Conservation (phyloP, 495 filamentous ascomycete genomes). For the Penicillium salamii region DNA sequence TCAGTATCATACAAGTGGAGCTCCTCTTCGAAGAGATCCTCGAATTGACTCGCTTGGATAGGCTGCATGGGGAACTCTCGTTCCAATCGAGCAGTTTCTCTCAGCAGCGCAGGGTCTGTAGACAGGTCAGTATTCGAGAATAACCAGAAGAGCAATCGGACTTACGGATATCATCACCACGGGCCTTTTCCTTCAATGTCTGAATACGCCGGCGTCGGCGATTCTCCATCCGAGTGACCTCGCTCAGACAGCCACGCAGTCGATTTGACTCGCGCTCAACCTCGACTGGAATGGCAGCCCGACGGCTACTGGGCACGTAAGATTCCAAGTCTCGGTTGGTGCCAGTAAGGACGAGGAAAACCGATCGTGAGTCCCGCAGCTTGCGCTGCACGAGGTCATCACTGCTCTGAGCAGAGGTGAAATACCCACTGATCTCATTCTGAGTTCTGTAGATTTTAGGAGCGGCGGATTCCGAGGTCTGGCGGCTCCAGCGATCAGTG, state of each 20-base stretch:
- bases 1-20: conserved; percentile 79
- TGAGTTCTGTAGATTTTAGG: conserved; percentile 73
- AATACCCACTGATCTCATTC: conserved; percentile 80
- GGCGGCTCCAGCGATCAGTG: conserved; percentile 79
- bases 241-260: conserved; percentile 74
- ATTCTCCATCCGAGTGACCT: conserved; percentile 77
- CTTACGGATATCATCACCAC: conserved; percentile 84
- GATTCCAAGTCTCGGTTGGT: conserved; percentile 77
- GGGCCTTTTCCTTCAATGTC: conserved; percentile 68
- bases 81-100: conserved; percentile 81
- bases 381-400: conserved; percentile 80
- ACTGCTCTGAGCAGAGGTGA: conserved; percentile 77
- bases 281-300: conserved; percentile 71
- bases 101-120: conserved; percentile 67
- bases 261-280: conserved; percentile 75
- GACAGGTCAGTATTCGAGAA: neutral
- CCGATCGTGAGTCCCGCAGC: conserved; percentile 68
- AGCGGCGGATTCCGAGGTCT: conserved; percentile 64
- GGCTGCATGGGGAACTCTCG: conserved; percentile 78
- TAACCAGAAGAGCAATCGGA: neutral
- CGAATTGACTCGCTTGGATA: conserved; percentile 84
- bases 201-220: conserved; percentile 74
- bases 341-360: conserved; percentile 71
- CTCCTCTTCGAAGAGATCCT: conserved; percentile 81
- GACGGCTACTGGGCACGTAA: conserved; percentile 82